These are phyloP conservation scores for Podospora pseudoanserina DNA, from an alignment of 495 filamentous ascomycete genomes.

Conservation along the genomic window DNA sequence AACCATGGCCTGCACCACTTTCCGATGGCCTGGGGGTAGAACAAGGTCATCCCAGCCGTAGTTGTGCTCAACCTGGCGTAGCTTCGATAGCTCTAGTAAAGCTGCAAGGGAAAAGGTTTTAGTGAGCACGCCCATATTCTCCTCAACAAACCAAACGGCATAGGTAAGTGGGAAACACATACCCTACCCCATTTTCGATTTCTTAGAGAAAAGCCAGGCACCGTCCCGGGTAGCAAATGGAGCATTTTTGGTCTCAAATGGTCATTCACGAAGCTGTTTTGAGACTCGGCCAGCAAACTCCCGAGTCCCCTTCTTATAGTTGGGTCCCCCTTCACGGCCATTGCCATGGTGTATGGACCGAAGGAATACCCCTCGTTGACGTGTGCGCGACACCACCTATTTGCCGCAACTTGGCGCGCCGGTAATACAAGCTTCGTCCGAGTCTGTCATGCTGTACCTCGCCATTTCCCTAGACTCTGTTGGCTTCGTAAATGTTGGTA, in stretches of 20 bases:
- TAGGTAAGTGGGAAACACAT: neutral
- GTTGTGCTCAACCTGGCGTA: conserved; percentile 18
- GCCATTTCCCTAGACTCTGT: neutral
- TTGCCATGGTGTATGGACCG: too few relatives aligned
- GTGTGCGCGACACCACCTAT: neutral
- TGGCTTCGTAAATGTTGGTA: too few relatives aligned
- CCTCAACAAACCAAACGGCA: too few relatives aligned
- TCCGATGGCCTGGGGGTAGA: conserved; percentile 29
- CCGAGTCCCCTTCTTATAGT: neutral
- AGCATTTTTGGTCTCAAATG: conserved; percentile 24
- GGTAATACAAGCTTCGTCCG: neutral
- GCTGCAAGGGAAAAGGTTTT: conserved; percentile 16
- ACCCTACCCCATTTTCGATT: conserved; percentile 39
- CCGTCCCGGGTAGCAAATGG: conserved; percentile 34
- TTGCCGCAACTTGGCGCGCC: neutral
- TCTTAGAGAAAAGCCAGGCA: conserved; percentile 40
- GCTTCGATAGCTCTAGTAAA: conserved; percentile 21
- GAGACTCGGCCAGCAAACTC: neutral
- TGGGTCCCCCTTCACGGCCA: neutral
- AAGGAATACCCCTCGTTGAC: neutral
- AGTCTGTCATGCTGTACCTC: too few relatives aligned
- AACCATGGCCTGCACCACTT: conserved; percentile 37
- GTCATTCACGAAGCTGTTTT: neutral
- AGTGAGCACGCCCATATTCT: neutral
- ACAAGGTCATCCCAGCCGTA: conserved; percentile 33